phyloP scores from a whole-genome alignment of 2,329 filamentous ascomycete genomes.

The Exserohilum turcica region DNA sequence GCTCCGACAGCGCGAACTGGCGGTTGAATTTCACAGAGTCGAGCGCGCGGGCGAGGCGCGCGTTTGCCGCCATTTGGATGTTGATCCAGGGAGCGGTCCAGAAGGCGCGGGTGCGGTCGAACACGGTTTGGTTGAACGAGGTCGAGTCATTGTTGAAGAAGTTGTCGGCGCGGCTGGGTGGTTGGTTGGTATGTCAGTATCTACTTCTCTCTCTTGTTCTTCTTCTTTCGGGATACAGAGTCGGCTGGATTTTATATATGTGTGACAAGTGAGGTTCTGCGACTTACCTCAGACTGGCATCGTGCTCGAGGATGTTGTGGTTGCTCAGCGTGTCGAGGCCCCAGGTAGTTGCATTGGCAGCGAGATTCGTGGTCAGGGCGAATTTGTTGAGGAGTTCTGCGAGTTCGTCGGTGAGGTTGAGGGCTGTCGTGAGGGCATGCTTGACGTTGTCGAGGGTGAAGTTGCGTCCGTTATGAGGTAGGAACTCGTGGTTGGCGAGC shows the following conservation, averaged over 20 bases:
- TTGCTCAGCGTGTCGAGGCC: conserved; percentile 47
- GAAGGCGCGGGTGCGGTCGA: conserved; percentile 51
- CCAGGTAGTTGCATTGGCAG: conserved; percentile 9
- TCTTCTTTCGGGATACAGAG: too few relatives aligned
- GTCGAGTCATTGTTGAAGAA: background rate
- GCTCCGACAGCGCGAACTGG: background rate
- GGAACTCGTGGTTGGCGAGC: conserved; percentile 37
- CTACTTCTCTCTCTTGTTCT: too few relatives aligned
- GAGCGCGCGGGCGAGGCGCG: conserved; percentile 6
- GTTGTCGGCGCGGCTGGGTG: background rate
- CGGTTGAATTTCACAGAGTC: conserved; percentile 6
- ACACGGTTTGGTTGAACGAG: conserved; percentile 55
- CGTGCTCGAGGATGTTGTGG: conserved; percentile 56
- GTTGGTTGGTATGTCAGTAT: too few relatives aligned
- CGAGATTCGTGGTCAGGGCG: conserved; percentile 13
- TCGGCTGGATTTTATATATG: too few relatives aligned
- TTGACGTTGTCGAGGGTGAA: conserved; percentile 36
- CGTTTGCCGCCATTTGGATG: conserved; percentile 11
- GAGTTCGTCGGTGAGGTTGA: conserved; percentile 12
- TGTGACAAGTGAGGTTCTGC: too few relatives aligned
- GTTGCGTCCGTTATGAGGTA: conserved; percentile 38
- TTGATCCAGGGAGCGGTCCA: background rate
- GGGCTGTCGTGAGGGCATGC: conserved; percentile 5
- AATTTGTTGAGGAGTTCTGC: conserved; percentile 4
- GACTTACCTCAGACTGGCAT: conserved; percentile 44